A percentile compares a stretch with the other conserved stretches of the same genome.
phyloP scores from a whole-genome alignment of 2,329 filamentous ascomycete genomes.

The Trichoderma atrobrunneum region DNA sequence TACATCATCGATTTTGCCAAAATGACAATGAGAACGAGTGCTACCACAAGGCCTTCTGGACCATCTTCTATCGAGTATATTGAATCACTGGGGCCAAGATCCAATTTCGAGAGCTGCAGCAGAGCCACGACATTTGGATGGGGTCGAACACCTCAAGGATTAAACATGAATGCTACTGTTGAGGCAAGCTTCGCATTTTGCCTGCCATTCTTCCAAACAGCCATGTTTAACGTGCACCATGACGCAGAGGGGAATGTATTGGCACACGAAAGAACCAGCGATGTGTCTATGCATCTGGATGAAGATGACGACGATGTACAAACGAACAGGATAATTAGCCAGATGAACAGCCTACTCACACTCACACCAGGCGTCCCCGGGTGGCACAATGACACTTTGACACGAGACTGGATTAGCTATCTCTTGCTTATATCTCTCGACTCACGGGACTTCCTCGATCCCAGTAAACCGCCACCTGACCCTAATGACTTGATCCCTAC shows the following conservation, averaged over 20 bases:
- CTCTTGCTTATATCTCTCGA: slow-evolving; percentile 38
- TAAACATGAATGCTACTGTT: slow-evolving; percentile 20
- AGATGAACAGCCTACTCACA: background rate
- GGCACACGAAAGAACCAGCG: slow-evolving; percentile 17
- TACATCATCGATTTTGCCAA: background rate
- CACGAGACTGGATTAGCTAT: slow-evolving; percentile 47
- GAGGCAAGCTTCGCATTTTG: slow-evolving; percentile 27
- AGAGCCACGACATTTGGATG: slow-evolving; percentile 36
- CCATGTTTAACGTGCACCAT: slow-evolving; percentile 35
- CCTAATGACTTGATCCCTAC: slow-evolving; percentile 4
- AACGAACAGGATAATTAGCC: background rate
- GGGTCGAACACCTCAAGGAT: slow-evolving; percentile 17
- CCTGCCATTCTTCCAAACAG: slow-evolving; percentile 29
- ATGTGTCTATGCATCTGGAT: slow-evolving; percentile 21
- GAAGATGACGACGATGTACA: slow-evolving; percentile 9
- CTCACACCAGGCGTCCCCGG: background rate
- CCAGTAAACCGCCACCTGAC: slow-evolving; percentile 20
- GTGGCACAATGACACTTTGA: slow-evolving; percentile 49
- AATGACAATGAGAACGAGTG: background rate
- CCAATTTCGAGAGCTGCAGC: slow-evolving; percentile 1
- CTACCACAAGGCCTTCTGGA: background rate
- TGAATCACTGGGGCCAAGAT: background rate
- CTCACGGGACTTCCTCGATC: slow-evolving; percentile 32
- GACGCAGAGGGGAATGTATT: slow-evolving; percentile 28
- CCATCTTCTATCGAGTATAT: background rate